Evolutionary conservation across 768 basidiomycete species (phyloP), one percentile per base, ranked within the genome.

Genomic region (Tricholoma hemisulphureum): DNA sequence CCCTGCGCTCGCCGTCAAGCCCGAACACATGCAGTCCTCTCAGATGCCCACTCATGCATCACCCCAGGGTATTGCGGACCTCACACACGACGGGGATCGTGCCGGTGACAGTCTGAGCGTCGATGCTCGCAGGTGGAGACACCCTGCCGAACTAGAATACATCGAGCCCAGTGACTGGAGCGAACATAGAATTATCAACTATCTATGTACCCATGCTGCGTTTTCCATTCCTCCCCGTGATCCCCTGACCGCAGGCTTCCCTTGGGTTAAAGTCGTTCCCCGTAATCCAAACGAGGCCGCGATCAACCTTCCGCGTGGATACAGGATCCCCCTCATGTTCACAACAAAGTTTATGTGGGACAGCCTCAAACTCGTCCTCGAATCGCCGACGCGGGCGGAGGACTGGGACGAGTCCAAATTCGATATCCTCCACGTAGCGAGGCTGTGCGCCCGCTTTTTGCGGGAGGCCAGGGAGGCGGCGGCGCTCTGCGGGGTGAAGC

Each of bases 291-390:
- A 29, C 7, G 46, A 49, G 8, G 65, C 67, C 31, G 71, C 66
- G 2, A 29, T 55, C 6, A 53, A 59, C 13, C 62, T 67, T 8
- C 80, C 79, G 10, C 63, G 73, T 6, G 71, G 66, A 9, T 81
- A 81, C 59, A 69, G 80, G 1, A 62, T 78, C 16, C 78, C 80
- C 0, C 63, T 81, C 16, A 72, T 81, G 70, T 81, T 78, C 64
- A 70, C 76, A 20, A 76, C 76, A 34, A 75, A 75, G 53, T 80
- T 77, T 57, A 72, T 72, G 53, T 81, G 78, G 78, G 74, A 75
- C 57, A 73, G 71, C 11, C 60, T 80, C 3, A 61, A 71, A 55
- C 71, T 81, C 26, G 76, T 80, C 10, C 58, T 79, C 51, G 74
- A 72, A 6, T 72, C 75, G 4, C 57, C 57, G 23, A 63, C 68